Evolutionary conservation across 169 alveolate species (phyloP).

Genomic region (Eimeria maxima): DNA sequence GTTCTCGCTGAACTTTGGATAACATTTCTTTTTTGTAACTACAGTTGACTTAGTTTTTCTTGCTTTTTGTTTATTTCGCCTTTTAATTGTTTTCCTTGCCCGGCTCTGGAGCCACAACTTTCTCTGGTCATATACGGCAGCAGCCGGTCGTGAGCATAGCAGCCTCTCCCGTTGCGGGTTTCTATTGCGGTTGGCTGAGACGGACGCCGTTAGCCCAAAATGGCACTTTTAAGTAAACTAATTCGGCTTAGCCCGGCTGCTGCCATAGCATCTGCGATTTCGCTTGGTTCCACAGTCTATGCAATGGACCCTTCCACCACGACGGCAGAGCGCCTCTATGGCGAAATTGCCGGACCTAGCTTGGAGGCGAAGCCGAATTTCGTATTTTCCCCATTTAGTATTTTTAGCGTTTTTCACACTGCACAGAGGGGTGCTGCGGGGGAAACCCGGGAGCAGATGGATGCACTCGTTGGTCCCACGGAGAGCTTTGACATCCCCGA

Average conservation of each 20-base stretch:
- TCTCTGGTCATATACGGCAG: constrained; percentile 7
- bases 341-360: constrained; percentile 60
- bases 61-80: not conserved
- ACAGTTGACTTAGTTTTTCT: not conserved
- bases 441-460: constrained; percentile 67
- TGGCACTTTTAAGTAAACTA: constrained; percentile 33
- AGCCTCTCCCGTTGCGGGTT: not conserved
- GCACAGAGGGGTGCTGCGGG: constrained; percentile 78
- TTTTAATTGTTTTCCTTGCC: not conserved
- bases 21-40: not conserved
- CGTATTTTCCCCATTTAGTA: constrained; percentile 71
- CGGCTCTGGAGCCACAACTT: not conserved
- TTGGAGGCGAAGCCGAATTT: constrained; percentile 61
- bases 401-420: constrained; percentile 64
- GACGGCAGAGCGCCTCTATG: constrained; percentile 62
- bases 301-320: constrained; percentile 8
- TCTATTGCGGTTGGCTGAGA: not conserved
- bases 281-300: not conserved
- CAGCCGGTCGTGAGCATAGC: constrained; percentile 53
- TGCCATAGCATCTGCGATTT: not conserved
- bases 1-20: not conserved
- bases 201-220: not conserved
- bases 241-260: not conserved
- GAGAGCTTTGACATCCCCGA: constrained; percentile 39
- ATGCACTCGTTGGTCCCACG: constrained; percentile 61